Evolutionary conservation across 257 asterid species (phyloP), one percentile per base, ranked within the genome.

Genomic region (Voacanga thouarsii): DNA sequence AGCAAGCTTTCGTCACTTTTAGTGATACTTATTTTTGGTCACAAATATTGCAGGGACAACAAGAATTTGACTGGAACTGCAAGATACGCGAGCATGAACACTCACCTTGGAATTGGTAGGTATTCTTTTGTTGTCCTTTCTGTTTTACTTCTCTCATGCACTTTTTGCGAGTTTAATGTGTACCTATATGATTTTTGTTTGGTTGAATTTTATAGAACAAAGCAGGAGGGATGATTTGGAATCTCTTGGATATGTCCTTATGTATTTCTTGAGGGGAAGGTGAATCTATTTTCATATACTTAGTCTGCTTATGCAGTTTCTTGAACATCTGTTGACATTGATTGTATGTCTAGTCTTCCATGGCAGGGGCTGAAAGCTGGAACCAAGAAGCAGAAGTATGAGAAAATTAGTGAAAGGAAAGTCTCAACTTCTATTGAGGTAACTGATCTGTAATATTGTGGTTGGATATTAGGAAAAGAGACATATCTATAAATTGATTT

Each of bases 201-300:
- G 26, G 59, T 49, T 19, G 37, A 56, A 26, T 43, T 26, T 43
- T 75, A 56, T 78, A 92, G 99, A 94, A 84, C 99, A 94, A 90
- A 92, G 99, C 89, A 91, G 99, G 88, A 91, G 99, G 86, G 99
- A 94, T 86, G 99, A 94, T 82, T 87, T 94, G 94, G 99, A 94
- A 84, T 94, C 99, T 80, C 99, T 94, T 79, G 99, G 99, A 79
- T 94, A 84, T 78, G 96, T 94, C 80, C 91, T 94, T 53, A 88
- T 92, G 97, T 94, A 94, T 88, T 94, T 94, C 88, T 86, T 94
- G 41, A 86, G 97, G 81, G 99, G 99, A 89, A 91, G 99, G 99
- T 92, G 81, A 77, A 47, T 60, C 44, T 71, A 70, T 74, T 26
- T 68, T 70, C 72, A 50, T 72, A 41, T 18, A 28, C 66, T 77